Conservation (phyloP, 768 basidiomycete genomes). For the Myochromella boudieri region DNA sequence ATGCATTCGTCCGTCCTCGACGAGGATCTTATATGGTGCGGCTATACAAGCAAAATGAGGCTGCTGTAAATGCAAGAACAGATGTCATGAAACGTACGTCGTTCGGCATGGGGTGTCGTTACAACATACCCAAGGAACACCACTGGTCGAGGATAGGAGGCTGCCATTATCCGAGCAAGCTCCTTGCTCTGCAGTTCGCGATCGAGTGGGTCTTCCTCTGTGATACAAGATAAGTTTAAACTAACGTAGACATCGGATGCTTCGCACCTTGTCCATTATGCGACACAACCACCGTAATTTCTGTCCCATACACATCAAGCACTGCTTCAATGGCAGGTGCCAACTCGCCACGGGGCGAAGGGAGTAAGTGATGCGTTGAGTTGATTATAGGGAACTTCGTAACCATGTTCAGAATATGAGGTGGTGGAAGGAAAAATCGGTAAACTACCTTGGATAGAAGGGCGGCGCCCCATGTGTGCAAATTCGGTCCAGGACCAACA, state of each 20-base stretch:
- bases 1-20: conserved; percentile 74
- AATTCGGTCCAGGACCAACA: conserved; percentile 83
- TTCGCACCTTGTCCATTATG: conserved; percentile 85
- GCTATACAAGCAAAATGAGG: conserved; percentile 50
- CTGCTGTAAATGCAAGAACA: no score
- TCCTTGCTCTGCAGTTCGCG: conserved; percentile 82
- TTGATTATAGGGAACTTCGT: conserved; percentile 85
- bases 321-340: conserved; percentile 89
- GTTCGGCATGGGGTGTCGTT: conserved; percentile 58
- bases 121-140: conserved; percentile 85
- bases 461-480: conserved; percentile 88
- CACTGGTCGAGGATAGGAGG: conserved; percentile 67
- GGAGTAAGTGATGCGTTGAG: conserved; percentile 82
- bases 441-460: conserved; percentile 70
- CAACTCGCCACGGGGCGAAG: conserved; percentile 83
- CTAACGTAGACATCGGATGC: background rate
- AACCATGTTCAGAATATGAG: background rate
- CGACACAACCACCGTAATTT: conserved; percentile 80
- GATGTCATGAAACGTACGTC: conserved; percentile 69
- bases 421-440: background rate
- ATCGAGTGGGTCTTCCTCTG: conserved; percentile 89
- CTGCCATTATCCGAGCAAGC: conserved; percentile 76
- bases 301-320: conserved; percentile 74
- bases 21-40: conserved; percentile 72
- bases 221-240: background rate